Percentiles rank a stretch among this genome's conserved stretches.
phyloP scores from a whole-genome alignment of 805 yeast species.

The Candida methanosorbosa region DNA sequence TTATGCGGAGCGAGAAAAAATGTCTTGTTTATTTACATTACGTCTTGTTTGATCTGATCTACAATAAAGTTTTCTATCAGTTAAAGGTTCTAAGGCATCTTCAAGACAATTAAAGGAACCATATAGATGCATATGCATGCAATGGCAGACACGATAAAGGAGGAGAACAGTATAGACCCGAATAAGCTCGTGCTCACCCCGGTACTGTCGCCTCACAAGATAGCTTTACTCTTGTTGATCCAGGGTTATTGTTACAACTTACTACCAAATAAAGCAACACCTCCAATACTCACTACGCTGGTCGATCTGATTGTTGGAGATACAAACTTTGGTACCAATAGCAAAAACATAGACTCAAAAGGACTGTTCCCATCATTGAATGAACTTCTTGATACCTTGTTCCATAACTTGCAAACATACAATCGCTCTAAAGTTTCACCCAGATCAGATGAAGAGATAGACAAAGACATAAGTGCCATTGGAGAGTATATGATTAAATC shows the following conservation, averaged over 20 bases:
- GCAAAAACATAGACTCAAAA: slow-evolving; percentile 3
- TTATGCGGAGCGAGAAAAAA: no score
- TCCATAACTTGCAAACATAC: background rate
- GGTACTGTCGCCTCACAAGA: slow-evolving; percentile 43
- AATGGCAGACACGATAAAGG: background rate
- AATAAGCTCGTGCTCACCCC: slow-evolving; percentile 22
- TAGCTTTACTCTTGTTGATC: slow-evolving; percentile 40
- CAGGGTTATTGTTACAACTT: slow-evolving; percentile 35
- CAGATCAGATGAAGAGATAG: background rate
- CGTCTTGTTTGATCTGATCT: no score
- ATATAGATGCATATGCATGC: no score
- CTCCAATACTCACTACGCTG: slow-evolving; percentile 32
- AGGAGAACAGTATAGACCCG: background rate
- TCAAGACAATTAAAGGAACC: no score
- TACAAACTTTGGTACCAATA: slow-evolving; percentile 5
- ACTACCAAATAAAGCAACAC: slow-evolving; percentile 28
- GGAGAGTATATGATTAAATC: slow-evolving; percentile 24
- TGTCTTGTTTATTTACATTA: no score
- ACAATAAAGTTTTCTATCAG: no score
- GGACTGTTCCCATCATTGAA: background rate
- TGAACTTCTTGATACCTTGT: slow-evolving; percentile 9
- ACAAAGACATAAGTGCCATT: slow-evolving; percentile 4
- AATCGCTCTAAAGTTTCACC: background rate
- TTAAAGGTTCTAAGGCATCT: no score
- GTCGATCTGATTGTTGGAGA: slow-evolving; percentile 30